A percentile compares a stretch with the other conserved stretches of the same genome.
Evolutionary conservation across 257 asterid genomes (phyloP).

Genomic region (Anisodus acutangulus): DNA sequence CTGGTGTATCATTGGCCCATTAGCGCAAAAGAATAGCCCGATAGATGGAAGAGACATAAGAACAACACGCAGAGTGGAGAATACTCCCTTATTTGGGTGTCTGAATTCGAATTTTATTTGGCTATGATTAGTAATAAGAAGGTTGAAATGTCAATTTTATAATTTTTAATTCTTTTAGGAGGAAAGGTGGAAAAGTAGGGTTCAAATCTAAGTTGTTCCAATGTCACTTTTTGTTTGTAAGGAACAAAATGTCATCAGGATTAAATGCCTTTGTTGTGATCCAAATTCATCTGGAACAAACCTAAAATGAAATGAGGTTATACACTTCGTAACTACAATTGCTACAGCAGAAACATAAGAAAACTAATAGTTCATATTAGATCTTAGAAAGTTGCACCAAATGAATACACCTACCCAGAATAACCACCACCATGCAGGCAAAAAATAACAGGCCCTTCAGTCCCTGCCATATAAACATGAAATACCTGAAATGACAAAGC

Average conservation of each 20-base stretch:
- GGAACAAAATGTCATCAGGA: neutral
- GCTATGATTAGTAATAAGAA: neutral
- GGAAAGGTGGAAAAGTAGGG: neutral
- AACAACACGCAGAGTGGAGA: slow-evolving; percentile 12
- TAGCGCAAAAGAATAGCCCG: neutral
- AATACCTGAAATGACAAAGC: slow-evolving; percentile 66
- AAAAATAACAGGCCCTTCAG: slow-evolving; percentile 86
- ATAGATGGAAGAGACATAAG: neutral
- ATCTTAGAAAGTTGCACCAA: slow-evolving; percentile 21
- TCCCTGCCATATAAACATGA: slow-evolving; percentile 83
- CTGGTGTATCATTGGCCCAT: neutral
- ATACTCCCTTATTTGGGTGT: neutral
- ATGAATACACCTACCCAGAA: slow-evolving; percentile 66
- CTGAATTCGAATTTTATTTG: neutral
- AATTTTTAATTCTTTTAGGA: neutral
- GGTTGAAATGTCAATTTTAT: neutral
- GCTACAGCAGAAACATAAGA: slow-evolving; percentile 22
- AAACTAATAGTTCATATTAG: neutral
- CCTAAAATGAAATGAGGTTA: neutral
- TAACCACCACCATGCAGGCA: slow-evolving; percentile 99
- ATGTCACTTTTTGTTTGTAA: neutral
- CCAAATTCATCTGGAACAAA: slow-evolving; percentile 9
- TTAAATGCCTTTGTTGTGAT: slow-evolving; percentile 10
- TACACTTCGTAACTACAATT: slow-evolving; percentile 17
- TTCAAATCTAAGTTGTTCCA: slow-evolving; percentile 23